Evolutionary conservation across 306 rosid species (phyloP), one percentile per base, ranked within the genome.

Genomic region (Boehmeria nivea): DNA sequence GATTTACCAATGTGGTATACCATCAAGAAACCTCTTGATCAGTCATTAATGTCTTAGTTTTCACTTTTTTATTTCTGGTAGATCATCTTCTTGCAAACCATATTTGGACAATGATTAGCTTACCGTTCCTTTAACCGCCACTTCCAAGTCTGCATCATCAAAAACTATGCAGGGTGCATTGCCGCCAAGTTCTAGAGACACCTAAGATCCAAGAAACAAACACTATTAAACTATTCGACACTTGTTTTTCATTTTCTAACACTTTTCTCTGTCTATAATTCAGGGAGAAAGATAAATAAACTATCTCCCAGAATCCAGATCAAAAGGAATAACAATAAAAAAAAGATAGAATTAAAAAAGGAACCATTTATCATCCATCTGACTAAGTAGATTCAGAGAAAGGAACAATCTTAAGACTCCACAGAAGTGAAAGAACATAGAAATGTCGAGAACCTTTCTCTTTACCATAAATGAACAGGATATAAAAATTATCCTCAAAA

Each of bases 151-250:
- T 47, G 99, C 99, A 55, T 91, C 99, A 72, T 91, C 96, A 79
- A 91, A 91, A 70, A 91, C 67, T 56, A 91, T 78, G 87, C 96
- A 87, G 36, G 99, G 96, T 12, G 96, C 96, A 78, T 91, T 91
- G 56, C 99, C 99, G 51, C 96, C 99, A 68, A 91, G 99, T 73
- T 91, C 99, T 51, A 91, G 70, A 81, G 99, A 87, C 61, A 91
- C 80, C 99, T 91, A 60, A n/a, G 72, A 37, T 27, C 28, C 59
- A 26, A 64, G 59, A 61, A 43, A 56, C 28, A 28, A 47, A 21
- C n/a, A 50, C 17, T 6, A 54, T 54, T n/a, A 3, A 54, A 34
- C 43, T 34, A 54, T 6, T 49, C 10, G 15, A 40, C 1, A 40
- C 0, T 19, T 26, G 3, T 51, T 8, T 48, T 51, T n/a, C 16